Conservation (phyloP, 208 protist genomes). For the Crithidia brevicula region DNA sequence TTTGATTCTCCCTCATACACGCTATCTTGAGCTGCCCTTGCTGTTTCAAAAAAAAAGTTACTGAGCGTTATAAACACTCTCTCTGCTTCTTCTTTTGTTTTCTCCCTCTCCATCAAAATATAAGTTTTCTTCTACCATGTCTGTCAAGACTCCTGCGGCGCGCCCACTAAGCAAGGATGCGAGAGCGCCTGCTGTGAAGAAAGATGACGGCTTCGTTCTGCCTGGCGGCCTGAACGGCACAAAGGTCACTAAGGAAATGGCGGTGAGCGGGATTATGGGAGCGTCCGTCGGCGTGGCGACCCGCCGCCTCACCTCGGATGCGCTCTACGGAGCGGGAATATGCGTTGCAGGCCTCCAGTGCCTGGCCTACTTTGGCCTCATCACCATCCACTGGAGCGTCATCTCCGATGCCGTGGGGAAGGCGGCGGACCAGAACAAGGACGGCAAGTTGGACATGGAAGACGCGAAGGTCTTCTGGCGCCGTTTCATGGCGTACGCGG, state of each 20-base stretch:
- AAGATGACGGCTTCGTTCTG: background rate
- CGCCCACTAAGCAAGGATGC: too few species aligned
- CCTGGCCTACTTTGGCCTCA: constrained; percentile 63
- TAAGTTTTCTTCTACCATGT: background rate
- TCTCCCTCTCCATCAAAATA: background rate
- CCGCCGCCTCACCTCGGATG: constrained; percentile 54
- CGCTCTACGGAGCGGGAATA: constrained; percentile 63
- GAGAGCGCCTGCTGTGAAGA: background rate
- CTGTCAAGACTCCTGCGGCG: constrained; percentile 11
- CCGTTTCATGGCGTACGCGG: constrained; percentile 37
- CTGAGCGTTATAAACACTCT: too few species aligned
- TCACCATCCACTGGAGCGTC: constrained; percentile 67
- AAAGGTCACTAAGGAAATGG: constrained; percentile 36
- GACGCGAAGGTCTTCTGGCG: constrained; percentile 61
- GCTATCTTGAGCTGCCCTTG: too few species aligned
- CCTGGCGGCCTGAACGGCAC: constrained; percentile 1
- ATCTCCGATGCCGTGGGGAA: constrained; percentile 46
- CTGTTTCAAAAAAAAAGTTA: too few species aligned
- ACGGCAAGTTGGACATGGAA: constrained; percentile 54
- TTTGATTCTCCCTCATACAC: too few species aligned
- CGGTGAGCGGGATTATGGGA: constrained; percentile 55
- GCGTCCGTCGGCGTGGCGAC: constrained; percentile 51
- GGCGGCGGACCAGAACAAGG: constrained; percentile 52
- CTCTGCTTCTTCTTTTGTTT: too few species aligned
- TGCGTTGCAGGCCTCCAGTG: constrained; percentile 60